Base-by-base conservation (phyloP, 306 rosid genomes). In the Lotus japonicus region DNA sequence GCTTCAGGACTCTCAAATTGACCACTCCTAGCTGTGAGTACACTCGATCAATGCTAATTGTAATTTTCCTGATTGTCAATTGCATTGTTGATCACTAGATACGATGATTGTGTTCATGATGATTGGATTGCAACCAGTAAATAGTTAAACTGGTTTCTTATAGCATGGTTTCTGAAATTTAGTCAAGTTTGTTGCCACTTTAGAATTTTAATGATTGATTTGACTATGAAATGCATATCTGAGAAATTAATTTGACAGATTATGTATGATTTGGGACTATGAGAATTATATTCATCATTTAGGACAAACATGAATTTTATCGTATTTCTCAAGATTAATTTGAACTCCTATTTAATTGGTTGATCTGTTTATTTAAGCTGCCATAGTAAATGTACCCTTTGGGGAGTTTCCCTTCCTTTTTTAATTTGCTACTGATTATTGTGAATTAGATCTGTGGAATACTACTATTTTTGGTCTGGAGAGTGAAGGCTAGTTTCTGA, bases 11-110 rank as follows among this genome's bases (percentile, higher is more conserved):
- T 21, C 88, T 84, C 15, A 84, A 84, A 6, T 64, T 84, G 75
- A 81, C 84, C 19, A 84, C 85, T 51, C 88, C 88, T 19, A 84
- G 88, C 75, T 84, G 88, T 84, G 73, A 78, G 85, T 77, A 66
- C 36, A 48, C 3, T 65, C 16, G 16, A 3, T 31, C 18, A 10
- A 38, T 38, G 42, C 42, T 38, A 2, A 26, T 3, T 38, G 2
- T 35, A 9, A 1, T 38, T 38, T 38, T 38, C 42, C 58, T 56
- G 21, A 10, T 39, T 19, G n/a, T 38, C 0, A 1, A 43, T 44
- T 44, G 9, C 1, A 15, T 64, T 45, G 26, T 15, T 64, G 3
- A 48, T 46, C 4, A 5, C 23, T 14, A 45, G 14, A 58, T 58
- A 7, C 0, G 5, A 36, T 58, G 46, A 6, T 58, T 33, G 16